Conservation (phyloP, 257 asterid species). For the Coffea eugenioides region DNA sequence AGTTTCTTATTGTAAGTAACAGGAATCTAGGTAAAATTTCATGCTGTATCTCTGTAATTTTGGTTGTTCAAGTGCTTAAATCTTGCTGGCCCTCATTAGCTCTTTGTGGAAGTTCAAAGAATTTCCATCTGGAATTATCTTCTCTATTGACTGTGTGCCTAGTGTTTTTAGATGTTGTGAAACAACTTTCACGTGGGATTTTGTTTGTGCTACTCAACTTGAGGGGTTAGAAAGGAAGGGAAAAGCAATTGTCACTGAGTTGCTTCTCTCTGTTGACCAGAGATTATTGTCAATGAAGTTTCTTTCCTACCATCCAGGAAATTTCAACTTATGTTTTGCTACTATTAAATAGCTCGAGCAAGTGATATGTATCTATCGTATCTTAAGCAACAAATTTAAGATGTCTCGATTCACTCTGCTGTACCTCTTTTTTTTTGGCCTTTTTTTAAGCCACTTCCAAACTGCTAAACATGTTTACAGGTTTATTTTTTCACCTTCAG, state of each 20-base stretch:
- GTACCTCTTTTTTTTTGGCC: background rate
- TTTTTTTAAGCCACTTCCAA: background rate
- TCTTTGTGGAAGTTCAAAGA: background rate
- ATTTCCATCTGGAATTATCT: background rate
- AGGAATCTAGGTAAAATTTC: background rate
- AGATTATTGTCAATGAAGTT: background rate
- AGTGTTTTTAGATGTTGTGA: background rate
- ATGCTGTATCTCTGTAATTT: background rate
- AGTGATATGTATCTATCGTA: background rate
- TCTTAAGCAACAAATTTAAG: background rate
- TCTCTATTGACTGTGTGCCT: background rate
- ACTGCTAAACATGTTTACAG: background rate
- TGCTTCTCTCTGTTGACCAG: background rate
- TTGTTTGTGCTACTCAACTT: background rate
- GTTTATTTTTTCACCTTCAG: conserved; percentile 1
- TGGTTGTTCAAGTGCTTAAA: background rate
- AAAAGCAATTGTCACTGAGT: background rate
- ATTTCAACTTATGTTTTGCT: background rate
- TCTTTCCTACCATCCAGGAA: background rate
- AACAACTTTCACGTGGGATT: background rate
- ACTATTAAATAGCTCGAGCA: too few relatives aligned
- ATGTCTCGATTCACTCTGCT: background rate
- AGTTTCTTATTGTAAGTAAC: background rate
- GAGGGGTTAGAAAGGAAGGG: background rate
- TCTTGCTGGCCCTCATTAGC: background rate